Conservation (phyloP, 352 stramenopile genomes). For the Phytopythium helicoides region DNA sequence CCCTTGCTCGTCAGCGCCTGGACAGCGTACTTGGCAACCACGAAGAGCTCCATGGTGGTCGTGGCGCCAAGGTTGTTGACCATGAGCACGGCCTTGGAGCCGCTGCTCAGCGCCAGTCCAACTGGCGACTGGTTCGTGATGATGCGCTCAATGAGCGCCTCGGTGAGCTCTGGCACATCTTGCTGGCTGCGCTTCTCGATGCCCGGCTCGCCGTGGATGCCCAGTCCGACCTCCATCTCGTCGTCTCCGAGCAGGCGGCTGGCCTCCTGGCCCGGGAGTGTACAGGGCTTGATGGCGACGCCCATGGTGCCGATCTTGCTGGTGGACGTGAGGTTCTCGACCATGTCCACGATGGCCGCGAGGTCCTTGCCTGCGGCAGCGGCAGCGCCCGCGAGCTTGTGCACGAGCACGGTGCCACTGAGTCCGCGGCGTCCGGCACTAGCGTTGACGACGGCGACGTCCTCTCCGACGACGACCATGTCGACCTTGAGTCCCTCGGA, state of each 20-base stretch:
- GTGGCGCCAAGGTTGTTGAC: constrained; percentile 97
- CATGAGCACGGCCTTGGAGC: constrained; percentile 73
- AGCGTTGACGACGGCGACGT: constrained; percentile 89
- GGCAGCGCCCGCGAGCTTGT: constrained; percentile 95
- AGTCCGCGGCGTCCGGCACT: constrained; percentile 96
- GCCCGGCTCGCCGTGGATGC: constrained; percentile 94
- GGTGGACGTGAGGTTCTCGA: constrained; percentile 54
- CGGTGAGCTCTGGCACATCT: constrained; percentile 43
- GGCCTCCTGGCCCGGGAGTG: constrained; percentile 87
- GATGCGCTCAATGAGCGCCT: constrained; percentile 57
- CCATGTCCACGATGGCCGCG: constrained; percentile 61
- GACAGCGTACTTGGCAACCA: constrained; percentile 86
- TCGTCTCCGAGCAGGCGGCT: constrained; percentile 58
- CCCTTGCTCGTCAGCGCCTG: constrained; percentile 52
- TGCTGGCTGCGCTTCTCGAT: constrained; percentile 60
- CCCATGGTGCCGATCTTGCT: constrained; percentile 91
- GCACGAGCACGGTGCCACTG: constrained; percentile 95
- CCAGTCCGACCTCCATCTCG: constrained; percentile 93
- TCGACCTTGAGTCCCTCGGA: constrained; percentile 86
- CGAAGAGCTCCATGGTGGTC: constrained; percentile 95
- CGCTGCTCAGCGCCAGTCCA: constrained; percentile 34
- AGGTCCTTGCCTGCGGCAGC: constrained; percentile 79
- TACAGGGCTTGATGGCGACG: constrained; percentile 94
- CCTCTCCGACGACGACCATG: constrained; percentile 97
- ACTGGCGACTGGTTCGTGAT: constrained; percentile 29